These are phyloP conservation scores for Porphyrellus cyaneotinctus DNA, from an alignment of 768 basidiomycete species.

Conservation along the genomic window DNA sequence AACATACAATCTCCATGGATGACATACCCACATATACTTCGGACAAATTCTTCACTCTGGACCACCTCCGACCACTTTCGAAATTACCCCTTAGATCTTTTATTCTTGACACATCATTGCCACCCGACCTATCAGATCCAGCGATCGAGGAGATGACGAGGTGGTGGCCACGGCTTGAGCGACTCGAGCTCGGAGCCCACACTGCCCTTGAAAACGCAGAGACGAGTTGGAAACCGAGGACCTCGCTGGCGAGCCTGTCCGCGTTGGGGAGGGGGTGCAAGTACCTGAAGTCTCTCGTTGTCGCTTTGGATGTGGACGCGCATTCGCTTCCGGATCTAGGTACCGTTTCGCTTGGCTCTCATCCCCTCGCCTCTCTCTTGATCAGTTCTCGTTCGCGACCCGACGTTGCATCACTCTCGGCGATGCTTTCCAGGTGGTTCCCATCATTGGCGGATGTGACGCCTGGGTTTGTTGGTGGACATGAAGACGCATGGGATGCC, in stretches of 20 bases:
- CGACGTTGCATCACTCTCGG: slow-evolving; percentile 26
- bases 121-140: slow-evolving; percentile 36
- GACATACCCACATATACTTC: slow-evolving; percentile 19
- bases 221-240: slow-evolving; percentile 16
- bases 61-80: slow-evolving; percentile 35
- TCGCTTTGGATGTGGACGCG: slow-evolving; percentile 14
- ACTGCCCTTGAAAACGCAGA: slow-evolving; percentile 24
- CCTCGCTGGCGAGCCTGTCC: slow-evolving; percentile 16
- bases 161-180: slow-evolving; percentile 45
- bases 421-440: slow-evolving; percentile 35
- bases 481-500: slow-evolving; percentile 30
- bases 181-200: slow-evolving; percentile 39
- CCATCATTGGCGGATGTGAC: slow-evolving; percentile 36
- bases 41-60: slow-evolving; percentile 22
- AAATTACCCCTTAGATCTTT: slow-evolving; percentile 35
- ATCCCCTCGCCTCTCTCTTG: slow-evolving; percentile 33
- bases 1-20: slow-evolving; percentile 31
- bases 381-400: slow-evolving; percentile 32
- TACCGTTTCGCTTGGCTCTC: background rate
- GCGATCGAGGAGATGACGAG: slow-evolving; percentile 36
- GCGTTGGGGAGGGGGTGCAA: slow-evolving; percentile 17
- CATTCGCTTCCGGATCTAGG: background rate
- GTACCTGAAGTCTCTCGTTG: slow-evolving; percentile 15
- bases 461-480: slow-evolving; percentile 29
- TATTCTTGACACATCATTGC: slow-evolving; percentile 38